Evolutionary conservation across 192 early-diverging fungal species (phyloP).

Genomic region (Powellomyces hirtus): DNA sequence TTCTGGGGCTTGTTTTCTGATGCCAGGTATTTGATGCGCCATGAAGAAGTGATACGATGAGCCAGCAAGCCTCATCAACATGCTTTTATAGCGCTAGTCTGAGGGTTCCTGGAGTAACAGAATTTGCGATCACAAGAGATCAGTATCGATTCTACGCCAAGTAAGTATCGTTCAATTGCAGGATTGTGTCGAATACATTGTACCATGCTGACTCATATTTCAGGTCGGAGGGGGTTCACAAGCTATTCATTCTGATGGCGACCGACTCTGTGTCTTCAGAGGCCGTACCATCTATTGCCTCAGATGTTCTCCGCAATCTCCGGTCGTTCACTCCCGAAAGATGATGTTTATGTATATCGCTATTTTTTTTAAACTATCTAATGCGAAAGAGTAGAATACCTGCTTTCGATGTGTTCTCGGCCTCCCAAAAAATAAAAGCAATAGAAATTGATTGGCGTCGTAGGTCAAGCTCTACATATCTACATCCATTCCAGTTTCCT

Average conservation of each 20-base stretch:
- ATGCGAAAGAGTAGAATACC: too few relatives aligned
- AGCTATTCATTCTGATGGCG: slow-evolving; percentile 49
- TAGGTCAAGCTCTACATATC: too few relatives aligned
- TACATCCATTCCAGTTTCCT: too few relatives aligned
- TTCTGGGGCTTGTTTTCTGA: slow-evolving; percentile 60
- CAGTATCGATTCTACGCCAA: slow-evolving; percentile 51
- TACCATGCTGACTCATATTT: neutral
- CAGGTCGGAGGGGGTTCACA: slow-evolving; percentile 55
- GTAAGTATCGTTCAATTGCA: slow-evolving; percentile 15
- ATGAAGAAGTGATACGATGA: neutral
- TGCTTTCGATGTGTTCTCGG: too few relatives aligned
- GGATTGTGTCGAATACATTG: neutral
- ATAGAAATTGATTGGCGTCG: too few relatives aligned
- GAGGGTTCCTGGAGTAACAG: slow-evolving; percentile 47
- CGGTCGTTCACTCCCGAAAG: slow-evolving; percentile 33
- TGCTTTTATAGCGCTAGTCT: slow-evolving; percentile 34
- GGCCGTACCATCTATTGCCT: slow-evolving; percentile 39
- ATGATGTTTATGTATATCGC: slow-evolving; percentile 4
- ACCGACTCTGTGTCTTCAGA: slow-evolving; percentile 44
- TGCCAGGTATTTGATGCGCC: too few relatives aligned
- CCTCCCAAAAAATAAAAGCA: too few relatives aligned
- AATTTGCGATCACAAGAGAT: slow-evolving; percentile 48
- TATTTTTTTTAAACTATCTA: too few relatives aligned
- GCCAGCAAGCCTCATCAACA: too few relatives aligned
- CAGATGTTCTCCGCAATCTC: slow-evolving; percentile 42